These are phyloP conservation scores for Clonostachys byssicola DNA, from an alignment of 2,329 filamentous ascomycete species.

Conservation along the genomic window DNA sequence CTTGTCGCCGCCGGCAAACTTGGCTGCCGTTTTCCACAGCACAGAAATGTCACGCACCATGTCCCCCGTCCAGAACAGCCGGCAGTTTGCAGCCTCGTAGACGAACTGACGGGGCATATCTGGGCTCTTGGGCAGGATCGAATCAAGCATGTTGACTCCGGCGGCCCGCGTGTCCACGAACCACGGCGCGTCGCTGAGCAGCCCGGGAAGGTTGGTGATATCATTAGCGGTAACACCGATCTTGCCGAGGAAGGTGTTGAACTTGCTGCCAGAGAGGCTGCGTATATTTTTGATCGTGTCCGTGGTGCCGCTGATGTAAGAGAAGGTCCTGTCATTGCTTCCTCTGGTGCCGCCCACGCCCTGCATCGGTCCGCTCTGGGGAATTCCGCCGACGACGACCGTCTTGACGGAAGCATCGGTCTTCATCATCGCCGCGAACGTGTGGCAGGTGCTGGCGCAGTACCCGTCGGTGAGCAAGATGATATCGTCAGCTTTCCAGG, in stretches of 20 bases:
- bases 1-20: not conserved
- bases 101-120: not conserved
- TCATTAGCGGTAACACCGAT: not conserved
- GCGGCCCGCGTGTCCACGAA: not conserved
- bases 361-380: conserved; percentile 46
- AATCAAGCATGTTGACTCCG: not conserved
- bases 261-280: not conserved
- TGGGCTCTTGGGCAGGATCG: not conserved
- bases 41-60: not conserved
- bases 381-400: conserved; percentile 53
- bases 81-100: conserved; percentile 1
- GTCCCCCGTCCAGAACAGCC: not conserved
- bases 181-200: not conserved
- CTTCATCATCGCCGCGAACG: conserved; percentile 52
- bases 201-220: not conserved
- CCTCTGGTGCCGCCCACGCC: conserved; percentile 56
- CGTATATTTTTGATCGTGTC: not conserved
- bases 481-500: conserved; percentile 32
- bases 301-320: not conserved
- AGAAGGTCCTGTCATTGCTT: conserved; percentile 18
- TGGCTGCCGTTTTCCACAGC: not conserved
- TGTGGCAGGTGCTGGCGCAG: conserved; percentile 57
- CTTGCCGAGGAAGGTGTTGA: not conserved
- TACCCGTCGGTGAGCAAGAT: conserved; percentile 46
- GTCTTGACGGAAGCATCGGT: conserved; percentile 47